A percentile compares a stretch with the other conserved stretches of the same genome.
These are phyloP conservation scores for Russula compacta DNA, from an alignment of 768 basidiomycete genomes.

Conservation along the genomic window DNA sequence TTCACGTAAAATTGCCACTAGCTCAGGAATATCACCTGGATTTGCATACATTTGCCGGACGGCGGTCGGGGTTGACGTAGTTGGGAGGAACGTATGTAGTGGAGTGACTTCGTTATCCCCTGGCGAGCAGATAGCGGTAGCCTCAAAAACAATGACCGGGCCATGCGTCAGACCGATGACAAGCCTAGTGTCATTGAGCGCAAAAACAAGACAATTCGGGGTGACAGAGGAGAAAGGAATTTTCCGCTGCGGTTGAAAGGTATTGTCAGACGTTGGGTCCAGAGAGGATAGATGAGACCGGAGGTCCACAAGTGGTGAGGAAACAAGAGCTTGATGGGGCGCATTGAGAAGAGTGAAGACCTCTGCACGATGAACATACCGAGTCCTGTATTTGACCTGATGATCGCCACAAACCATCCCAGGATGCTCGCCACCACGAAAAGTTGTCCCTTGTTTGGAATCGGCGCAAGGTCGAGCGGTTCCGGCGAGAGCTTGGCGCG, in stretches of 20 bases:
- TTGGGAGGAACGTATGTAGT: slow-evolving; percentile 38
- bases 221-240: slow-evolving; percentile 36
- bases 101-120: slow-evolving; percentile 38
- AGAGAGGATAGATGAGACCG: slow-evolving; percentile 43
- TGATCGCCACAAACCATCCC: slow-evolving; percentile 65
- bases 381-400: slow-evolving; percentile 27
- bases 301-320: slow-evolving; percentile 55
- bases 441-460: slow-evolving; percentile 40
- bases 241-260: slow-evolving; percentile 45
- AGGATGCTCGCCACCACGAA: slow-evolving; percentile 51
- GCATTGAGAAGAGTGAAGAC: neutral
- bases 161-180: slow-evolving; percentile 53
- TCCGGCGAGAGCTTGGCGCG: slow-evolving; percentile 54
- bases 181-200: slow-evolving; percentile 49
- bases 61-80: slow-evolving; percentile 30
- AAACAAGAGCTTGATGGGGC: slow-evolving; percentile 40
- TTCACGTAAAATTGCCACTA: slow-evolving; percentile 51
- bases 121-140: slow-evolving; percentile 39
- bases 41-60: slow-evolving; percentile 54
- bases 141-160: slow-evolving; percentile 51
- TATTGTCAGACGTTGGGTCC: slow-evolving; percentile 28
- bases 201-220: slow-evolving; percentile 49
- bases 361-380: slow-evolving; percentile 19
- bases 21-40: slow-evolving; percentile 49
- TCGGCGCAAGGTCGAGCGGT: slow-evolving; percentile 34